Evolutionary conservation across 805 yeast species (phyloP).

Genomic region (Dipodascopsis uninucleata): DNA sequence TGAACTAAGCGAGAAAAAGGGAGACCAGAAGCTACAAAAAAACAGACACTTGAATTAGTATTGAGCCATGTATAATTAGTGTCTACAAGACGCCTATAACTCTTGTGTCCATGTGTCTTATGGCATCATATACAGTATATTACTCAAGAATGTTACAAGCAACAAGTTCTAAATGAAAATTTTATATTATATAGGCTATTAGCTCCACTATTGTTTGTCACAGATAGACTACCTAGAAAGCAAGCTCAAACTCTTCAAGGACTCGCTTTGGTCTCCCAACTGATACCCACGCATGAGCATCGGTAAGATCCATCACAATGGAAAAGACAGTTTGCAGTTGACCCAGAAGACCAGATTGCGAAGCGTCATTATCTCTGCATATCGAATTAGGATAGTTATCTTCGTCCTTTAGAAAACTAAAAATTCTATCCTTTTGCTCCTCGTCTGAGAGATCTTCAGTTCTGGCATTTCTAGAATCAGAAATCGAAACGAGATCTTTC

Average conservation of each 20-base stretch:
- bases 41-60: too few species aligned
- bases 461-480: constrained; percentile 3
- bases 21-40: too few species aligned
- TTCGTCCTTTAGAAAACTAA: constrained; percentile 27
- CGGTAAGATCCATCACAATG: constrained; percentile 32
- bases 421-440: constrained; percentile 19
- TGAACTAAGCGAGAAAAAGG: too few species aligned
- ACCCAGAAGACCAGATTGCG: constrained; percentile 22
- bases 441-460: constrained; percentile 1
- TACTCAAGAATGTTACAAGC: too few species aligned
- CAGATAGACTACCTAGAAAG: constrained; percentile 8
- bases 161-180: too few species aligned
- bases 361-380: constrained; percentile 28
- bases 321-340: constrained; percentile 31
- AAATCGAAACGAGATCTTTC: constrained; percentile 7
- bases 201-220: too few species aligned
- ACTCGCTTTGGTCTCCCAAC: constrained; percentile 31
- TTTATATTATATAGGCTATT: too few species aligned
- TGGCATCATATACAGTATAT: too few species aligned
- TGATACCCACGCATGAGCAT: constrained; percentile 25
- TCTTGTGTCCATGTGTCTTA: too few species aligned
- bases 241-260: constrained; percentile 17
- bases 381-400: constrained; percentile 32
- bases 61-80: too few species aligned
- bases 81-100: too few species aligned